Percentiles rank a stretch among this genome's conserved stretches.
phyloP scores from a whole-genome alignment of 1,139 yeast species.

The Hansenula lynferdii region DNA sequence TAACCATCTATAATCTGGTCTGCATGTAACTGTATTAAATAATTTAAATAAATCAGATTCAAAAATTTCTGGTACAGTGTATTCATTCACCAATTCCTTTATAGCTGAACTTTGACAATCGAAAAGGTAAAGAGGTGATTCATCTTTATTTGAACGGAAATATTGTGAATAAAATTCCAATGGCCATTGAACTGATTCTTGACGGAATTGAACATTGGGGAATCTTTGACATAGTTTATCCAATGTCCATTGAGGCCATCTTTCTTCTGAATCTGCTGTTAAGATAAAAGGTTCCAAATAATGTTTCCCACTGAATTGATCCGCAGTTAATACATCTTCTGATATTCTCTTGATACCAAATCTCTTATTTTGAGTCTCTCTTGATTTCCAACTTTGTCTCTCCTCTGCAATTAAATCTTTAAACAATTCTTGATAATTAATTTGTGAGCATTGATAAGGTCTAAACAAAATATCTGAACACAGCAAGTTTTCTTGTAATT shows the following conservation, averaged over 20 bases:
- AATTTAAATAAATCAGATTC: slow-evolving; percentile 44
- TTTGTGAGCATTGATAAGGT: slow-evolving; percentile 75
- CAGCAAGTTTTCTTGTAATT: slow-evolving; percentile 31
- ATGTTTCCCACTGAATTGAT: slow-evolving; percentile 42
- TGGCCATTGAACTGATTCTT: slow-evolving; percentile 83
- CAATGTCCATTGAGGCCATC: slow-evolving; percentile 74
- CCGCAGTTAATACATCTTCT: slow-evolving; percentile 36
- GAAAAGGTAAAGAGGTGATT: slow-evolving; percentile 78
- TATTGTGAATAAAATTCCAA: slow-evolving; percentile 58
- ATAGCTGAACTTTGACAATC: slow-evolving; percentile 73
- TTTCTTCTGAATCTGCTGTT: slow-evolving; percentile 28
- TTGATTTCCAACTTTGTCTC: slow-evolving; percentile 21
- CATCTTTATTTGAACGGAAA: slow-evolving; percentile 60
- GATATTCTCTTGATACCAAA: slow-evolving; percentile 35
- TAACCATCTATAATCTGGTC: slow-evolving; percentile 91
- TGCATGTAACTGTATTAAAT: slow-evolving; percentile 39
- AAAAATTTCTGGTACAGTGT: slow-evolving; percentile 49
- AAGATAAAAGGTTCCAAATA: slow-evolving; percentile 65
- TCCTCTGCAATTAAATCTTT: slow-evolving; percentile 45
- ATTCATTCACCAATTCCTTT: slow-evolving; percentile 49
- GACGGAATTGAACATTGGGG: slow-evolving; percentile 63
- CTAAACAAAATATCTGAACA: slow-evolving; percentile 66
- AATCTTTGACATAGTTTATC: slow-evolving; percentile 45
- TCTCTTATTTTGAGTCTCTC: slow-evolving; percentile 21
- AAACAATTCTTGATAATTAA: slow-evolving; percentile 50